Evolutionary conservation across 2,329 filamentous ascomycete genomes (phyloP), one percentile per base, ranked within the genome.

Genomic region (Ceratocystis huliohia): DNA sequence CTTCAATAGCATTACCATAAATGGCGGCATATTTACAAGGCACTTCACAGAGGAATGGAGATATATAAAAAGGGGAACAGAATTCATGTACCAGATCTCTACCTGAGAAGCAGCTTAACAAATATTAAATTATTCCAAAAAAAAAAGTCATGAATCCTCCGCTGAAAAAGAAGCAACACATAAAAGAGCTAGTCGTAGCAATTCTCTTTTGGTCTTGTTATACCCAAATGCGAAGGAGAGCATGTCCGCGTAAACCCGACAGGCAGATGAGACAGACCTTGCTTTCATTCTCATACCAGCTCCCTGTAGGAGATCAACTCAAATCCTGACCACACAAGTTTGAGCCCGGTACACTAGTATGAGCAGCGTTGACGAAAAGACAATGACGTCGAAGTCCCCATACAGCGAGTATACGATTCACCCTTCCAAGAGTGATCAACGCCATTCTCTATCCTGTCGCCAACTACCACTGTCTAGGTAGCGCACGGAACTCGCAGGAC

Each of bases 191-290:
- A 33, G 33, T 22, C 28, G 30, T 59, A 53, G 6, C 48, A 53
- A 44, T 33, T 46, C 17, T 64, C 44, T 48, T 53, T 65, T 67
- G 66, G 62, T 67, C 66, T 67, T 67, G 66, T 67, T 63, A 53
- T 67, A 63, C 65, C 65, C 64, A 65, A 65, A 20, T 59, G 56
- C 8, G 56, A 65, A 65, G 28, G 48, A 30, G 28, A 45, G 8
- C 30, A 46, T n/a, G 28, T n/a, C 15, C 48, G 17, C 5, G 20
- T n/a, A 28, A 17, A 59, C 46, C 20, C 7, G n/a, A 17, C 50
- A 61, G 15, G 37, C 65, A 66, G 33, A 63, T 57, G 7, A 66
- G 10, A n/a, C 22, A n/a, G 37, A 53, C 25, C 22, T 15, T 22
- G 62, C 50, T 20, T 37, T 15, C 53, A 65, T 62, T 66, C 61